phyloP scores from a whole-genome alignment of 352 stramenopile species.

The Pythium apleroticum region DNA sequence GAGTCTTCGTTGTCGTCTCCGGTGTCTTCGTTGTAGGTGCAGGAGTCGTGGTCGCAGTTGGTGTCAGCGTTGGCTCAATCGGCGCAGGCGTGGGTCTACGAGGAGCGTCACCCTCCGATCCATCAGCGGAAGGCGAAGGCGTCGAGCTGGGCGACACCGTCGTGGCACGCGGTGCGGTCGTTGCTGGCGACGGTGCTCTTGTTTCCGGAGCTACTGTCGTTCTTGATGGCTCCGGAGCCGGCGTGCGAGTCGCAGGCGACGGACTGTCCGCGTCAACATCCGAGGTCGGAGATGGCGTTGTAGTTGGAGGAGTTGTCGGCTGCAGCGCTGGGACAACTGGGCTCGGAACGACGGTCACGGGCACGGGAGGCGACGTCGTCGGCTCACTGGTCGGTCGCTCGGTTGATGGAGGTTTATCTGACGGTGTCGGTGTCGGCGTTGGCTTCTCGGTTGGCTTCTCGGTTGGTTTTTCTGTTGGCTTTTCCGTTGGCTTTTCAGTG shows the following conservation, averaged over 20 bases:
- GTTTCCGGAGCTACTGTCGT: not conserved
- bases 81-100: slow-evolving; percentile 1
- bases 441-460: not conserved
- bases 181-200: not conserved
- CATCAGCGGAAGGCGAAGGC: not conserved
- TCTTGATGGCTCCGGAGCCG: not conserved
- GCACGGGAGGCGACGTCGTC: not conserved
- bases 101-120: not conserved
- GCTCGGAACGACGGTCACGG: not conserved
- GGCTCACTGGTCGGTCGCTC: not conserved
- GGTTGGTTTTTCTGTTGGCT: not conserved
- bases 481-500: not conserved
- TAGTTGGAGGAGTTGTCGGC: slow-evolving; percentile 1
- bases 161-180: not conserved
- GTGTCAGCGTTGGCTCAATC: not conserved
- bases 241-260: not conserved
- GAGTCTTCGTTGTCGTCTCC: not conserved
- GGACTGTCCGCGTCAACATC: not conserved
- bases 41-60: not conserved
- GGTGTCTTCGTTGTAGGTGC: not conserved
- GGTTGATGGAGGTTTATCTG: not conserved
- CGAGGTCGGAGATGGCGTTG: not conserved
- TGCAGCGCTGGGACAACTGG: not conserved
- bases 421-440: not conserved
- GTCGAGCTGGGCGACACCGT: not conserved